Evolutionary conservation across 371 early-diverging fungal genomes (phyloP).

Genomic region (Lichtheimia ramosa): DNA sequence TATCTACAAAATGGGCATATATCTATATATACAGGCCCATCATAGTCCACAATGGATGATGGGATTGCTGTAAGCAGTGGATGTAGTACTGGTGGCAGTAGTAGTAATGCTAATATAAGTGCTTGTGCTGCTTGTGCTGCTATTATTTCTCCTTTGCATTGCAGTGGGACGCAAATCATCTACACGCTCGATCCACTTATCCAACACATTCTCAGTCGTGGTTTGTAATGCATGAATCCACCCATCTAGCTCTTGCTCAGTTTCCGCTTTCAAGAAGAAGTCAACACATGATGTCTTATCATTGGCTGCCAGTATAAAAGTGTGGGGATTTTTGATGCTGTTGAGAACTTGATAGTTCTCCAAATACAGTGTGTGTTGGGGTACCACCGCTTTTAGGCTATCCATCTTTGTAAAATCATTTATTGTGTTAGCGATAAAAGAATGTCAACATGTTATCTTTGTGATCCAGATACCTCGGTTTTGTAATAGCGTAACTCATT

Average conservation of each 20-base stretch:
- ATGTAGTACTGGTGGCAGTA: too few species aligned
- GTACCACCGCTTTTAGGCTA: not conserved
- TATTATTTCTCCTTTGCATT: too few species aligned
- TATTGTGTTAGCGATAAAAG: not conserved
- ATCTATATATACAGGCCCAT: too few species aligned
- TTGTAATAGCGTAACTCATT: slow-evolving; percentile 13
- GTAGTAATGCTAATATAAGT: too few species aligned
- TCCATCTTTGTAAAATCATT: not conserved
- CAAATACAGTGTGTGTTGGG: slow-evolving; percentile 20
- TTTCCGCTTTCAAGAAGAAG: slow-evolving; percentile 29
- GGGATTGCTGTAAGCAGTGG: too few species aligned
- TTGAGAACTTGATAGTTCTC: slow-evolving; percentile 24
- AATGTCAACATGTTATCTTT: not conserved
- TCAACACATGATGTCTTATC: slow-evolving; percentile 30
- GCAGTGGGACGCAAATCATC: slow-evolving; percentile 11
- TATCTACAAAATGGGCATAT: too few species aligned
- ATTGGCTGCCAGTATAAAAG: slow-evolving; percentile 27
- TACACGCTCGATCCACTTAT: slow-evolving; percentile 37
- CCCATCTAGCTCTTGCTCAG: slow-evolving; percentile 10
- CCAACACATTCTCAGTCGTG: slow-evolving; percentile 25
- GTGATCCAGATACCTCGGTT: slow-evolving; percentile 10
- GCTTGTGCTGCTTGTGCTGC: too few species aligned
- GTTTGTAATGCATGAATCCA: slow-evolving; percentile 28
- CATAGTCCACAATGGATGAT: too few species aligned
- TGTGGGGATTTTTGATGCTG: slow-evolving; percentile 4